A percentile compares a stretch with the other conserved stretches of the same genome.
These are phyloP conservation scores for Nemania diffusa DNA, from an alignment of 2,329 filamentous ascomycete genomes.

Conservation along the genomic window DNA sequence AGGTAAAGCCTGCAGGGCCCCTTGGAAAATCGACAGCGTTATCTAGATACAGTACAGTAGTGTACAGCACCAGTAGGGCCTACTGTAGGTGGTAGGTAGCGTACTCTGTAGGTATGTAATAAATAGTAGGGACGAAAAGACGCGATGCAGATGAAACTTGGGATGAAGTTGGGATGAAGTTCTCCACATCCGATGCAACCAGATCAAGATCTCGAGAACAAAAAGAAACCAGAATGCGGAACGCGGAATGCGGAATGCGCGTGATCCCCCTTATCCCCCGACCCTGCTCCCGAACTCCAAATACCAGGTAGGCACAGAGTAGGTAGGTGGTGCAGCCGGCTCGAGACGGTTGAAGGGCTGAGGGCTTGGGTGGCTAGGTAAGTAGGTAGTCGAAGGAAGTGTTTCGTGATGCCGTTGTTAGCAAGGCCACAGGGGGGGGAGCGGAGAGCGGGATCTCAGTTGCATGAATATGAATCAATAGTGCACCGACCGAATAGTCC, in stretches of 20 bases:
- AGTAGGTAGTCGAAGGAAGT: neutral
- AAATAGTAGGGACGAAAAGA: neutral
- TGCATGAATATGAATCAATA: no score
- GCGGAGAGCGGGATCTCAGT: neutral
- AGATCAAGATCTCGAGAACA: neutral
- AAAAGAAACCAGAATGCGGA: neutral
- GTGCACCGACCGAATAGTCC: no score
- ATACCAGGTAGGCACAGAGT: no score
- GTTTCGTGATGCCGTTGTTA: slow-evolving; percentile 1
- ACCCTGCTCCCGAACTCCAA: neutral
- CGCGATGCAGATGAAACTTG: neutral
- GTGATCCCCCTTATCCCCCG: neutral
- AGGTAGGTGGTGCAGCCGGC: neutral
- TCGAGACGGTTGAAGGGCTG: slow-evolving; percentile 4
- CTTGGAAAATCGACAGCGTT: neutral
- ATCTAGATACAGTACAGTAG: neutral
- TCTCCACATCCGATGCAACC: neutral
- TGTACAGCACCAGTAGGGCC: neutral
- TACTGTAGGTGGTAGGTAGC: neutral
- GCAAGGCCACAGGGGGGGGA: slow-evolving; percentile 11
- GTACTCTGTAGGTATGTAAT: neutral
- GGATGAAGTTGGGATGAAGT: no score
- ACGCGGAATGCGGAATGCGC: no score
- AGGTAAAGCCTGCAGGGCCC: neutral
- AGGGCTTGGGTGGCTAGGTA: neutral